Evolutionary conservation across 2,329 filamentous ascomycete genomes (phyloP).

Genomic region (Hymenoscyphus scutula): DNA sequence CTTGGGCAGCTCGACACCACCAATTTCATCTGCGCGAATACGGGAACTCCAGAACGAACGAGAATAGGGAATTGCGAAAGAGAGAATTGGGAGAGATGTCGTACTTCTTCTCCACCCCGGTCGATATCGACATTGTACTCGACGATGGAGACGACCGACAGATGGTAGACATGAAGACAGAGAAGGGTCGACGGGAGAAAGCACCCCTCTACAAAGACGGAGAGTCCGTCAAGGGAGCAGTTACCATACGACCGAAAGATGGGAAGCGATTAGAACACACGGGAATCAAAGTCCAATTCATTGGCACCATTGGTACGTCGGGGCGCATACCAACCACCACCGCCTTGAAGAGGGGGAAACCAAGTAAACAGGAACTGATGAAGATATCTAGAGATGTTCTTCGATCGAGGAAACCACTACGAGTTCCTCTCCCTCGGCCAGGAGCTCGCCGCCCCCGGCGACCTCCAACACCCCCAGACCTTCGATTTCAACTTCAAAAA

Average conservation of each 20-base stretch:
- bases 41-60: not conserved
- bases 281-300: constrained; percentile 99
- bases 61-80: not conserved
- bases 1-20: constrained; percentile 9
- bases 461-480: constrained; percentile 97
- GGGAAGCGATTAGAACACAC: constrained; percentile 97
- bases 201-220: constrained; percentile 96
- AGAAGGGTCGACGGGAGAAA: constrained; percentile 96
- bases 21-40: constrained; percentile 8
- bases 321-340: constrained; percentile 14
- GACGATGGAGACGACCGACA: constrained; percentile 91
- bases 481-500: constrained; percentile 99
- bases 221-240: constrained; percentile 94
- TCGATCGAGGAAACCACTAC: constrained; percentile 98
- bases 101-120: constrained; percentile 95
- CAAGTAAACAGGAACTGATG: constrained; percentile 15
- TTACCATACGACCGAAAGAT: constrained; percentile 95
- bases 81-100: constrained; percentile 61
- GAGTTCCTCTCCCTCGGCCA: constrained; percentile 97
- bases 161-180: constrained; percentile 96
- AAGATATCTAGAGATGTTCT: constrained; percentile 92
- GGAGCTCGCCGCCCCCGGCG: constrained; percentile 92
- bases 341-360: not conserved
- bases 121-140: constrained; percentile 98
- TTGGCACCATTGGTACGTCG: constrained; percentile 84